Evolutionary conservation across 1,284 basidiomycete species (phyloP).

Genomic region (Rhodotorula sp.): DNA sequence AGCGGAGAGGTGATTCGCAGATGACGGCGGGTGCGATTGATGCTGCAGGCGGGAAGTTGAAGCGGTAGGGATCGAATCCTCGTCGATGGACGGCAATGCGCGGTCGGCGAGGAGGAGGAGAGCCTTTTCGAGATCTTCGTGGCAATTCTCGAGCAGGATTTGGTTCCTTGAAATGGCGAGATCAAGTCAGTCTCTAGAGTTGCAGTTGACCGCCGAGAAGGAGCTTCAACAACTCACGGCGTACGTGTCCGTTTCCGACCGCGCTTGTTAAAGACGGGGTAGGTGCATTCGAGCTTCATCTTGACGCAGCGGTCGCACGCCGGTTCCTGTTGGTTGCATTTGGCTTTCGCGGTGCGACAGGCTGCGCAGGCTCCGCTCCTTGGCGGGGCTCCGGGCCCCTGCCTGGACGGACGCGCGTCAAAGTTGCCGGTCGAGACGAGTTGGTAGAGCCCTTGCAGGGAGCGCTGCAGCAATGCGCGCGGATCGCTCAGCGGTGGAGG

Average conservation of each 20-base stretch:
- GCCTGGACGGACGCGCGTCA: constrained; percentile 27
- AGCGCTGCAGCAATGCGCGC: constrained; percentile 21
- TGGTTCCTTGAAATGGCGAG: constrained; percentile 13
- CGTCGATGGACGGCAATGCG: background rate
- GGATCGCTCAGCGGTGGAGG: constrained; percentile 19
- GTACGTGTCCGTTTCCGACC: constrained; percentile 30
- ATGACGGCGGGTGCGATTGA: too few relatives aligned
- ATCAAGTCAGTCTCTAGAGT: background rate
- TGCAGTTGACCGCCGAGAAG: too few relatives aligned
- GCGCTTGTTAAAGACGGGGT: constrained; percentile 22
- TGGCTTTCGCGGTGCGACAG: constrained; percentile 24
- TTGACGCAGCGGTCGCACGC: constrained; percentile 18
- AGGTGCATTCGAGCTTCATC: background rate
- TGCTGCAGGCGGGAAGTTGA: background rate
- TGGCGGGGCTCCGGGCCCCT: background rate
- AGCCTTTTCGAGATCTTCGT: constrained; percentile 24
- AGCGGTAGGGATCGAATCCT: background rate
- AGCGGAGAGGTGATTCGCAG: background rate
- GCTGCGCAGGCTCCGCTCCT: constrained; percentile 22
- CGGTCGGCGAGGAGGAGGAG: constrained; percentile 14
- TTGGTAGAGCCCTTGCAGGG: constrained; percentile 9
- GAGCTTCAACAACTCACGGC: too few relatives aligned
- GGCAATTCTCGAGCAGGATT: constrained; percentile 22
- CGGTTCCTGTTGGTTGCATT: constrained; percentile 22
- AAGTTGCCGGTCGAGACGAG: constrained; percentile 23